Evolutionary conservation across 2,329 filamentous ascomycete species (phyloP).

Genomic region (Aspergillus sp.): DNA sequence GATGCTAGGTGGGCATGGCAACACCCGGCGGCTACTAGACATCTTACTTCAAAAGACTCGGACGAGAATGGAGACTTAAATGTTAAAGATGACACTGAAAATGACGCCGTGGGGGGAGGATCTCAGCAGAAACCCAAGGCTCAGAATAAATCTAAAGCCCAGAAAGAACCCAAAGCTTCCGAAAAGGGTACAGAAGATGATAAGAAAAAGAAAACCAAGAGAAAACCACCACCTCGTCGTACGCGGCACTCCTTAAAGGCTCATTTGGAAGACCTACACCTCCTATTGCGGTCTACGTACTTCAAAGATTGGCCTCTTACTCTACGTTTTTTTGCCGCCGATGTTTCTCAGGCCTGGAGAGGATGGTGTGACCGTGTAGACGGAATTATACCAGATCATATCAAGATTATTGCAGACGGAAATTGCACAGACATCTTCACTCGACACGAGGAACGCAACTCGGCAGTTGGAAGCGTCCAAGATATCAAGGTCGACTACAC

Average conservation of each 20-base stretch:
- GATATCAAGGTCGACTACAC: constrained; percentile 56
- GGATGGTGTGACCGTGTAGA: constrained; percentile 54
- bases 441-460: constrained; percentile 16
- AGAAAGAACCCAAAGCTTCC: neutral
- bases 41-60: constrained; percentile 65
- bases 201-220: constrained; percentile 1
- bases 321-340: constrained; percentile 72
- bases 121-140: constrained; percentile 31
- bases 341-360: constrained; percentile 70
- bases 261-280: constrained; percentile 75
- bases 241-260: constrained; percentile 64
- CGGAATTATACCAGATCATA: constrained; percentile 47
- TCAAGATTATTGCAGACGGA: constrained; percentile 59
- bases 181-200: neutral
- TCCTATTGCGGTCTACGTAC: constrained; percentile 74
- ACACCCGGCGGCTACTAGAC: constrained; percentile 76
- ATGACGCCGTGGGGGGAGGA: neutral
- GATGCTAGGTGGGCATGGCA: constrained; percentile 79
- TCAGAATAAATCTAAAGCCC: neutral
- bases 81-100: neutral
- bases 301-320: constrained; percentile 82
- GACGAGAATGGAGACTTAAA: constrained; percentile 31
- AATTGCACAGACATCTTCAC: constrained; percentile 17
- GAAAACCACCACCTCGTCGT: constrained; percentile 63
- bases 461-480: constrained; percentile 40